Conservation (phyloP, 768 basidiomycete genomes). For the Pulveroboletus sp. region DNA sequence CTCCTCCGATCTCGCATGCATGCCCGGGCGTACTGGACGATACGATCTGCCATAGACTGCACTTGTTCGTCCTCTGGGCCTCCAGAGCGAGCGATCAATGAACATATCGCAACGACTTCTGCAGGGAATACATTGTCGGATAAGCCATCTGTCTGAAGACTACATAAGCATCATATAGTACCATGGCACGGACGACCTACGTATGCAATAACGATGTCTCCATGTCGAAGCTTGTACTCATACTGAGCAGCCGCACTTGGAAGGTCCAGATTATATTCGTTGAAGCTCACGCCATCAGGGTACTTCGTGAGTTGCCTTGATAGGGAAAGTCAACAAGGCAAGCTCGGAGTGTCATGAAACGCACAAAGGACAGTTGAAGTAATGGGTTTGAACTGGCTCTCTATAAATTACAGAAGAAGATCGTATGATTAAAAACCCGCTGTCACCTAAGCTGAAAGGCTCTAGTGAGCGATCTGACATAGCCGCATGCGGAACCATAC, state of each 20-base stretch:
- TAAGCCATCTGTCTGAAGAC: slow-evolving; percentile 47
- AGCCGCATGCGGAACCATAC: not conserved
- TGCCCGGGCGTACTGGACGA: slow-evolving; percentile 61
- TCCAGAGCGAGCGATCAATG: slow-evolving; percentile 53
- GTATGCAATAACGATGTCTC: slow-evolving; percentile 48
- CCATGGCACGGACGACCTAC: slow-evolving; percentile 27
- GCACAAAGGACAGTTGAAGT: slow-evolving; percentile 33
- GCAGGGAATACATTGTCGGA: slow-evolving; percentile 59
- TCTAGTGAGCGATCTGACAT: slow-evolving; percentile 1
- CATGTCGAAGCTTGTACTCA: slow-evolving; percentile 46
- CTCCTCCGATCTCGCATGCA: slow-evolving; percentile 67
- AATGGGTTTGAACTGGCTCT: slow-evolving; percentile 30
- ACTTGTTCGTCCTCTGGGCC: slow-evolving; percentile 57
- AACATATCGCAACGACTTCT: slow-evolving; percentile 68
- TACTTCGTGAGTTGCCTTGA: slow-evolving; percentile 32
- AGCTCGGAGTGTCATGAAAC: slow-evolving; percentile 1
- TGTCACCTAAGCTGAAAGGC: slow-evolving; percentile 63
- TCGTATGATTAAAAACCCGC: slow-evolving; percentile 69
- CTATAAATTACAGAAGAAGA: slow-evolving; percentile 57
- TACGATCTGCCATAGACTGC: slow-evolving; percentile 65
- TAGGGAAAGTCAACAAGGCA: not conserved
- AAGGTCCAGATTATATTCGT: slow-evolving; percentile 28
- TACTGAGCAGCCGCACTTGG: slow-evolving; percentile 41
- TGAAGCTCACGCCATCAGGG: slow-evolving; percentile 24
- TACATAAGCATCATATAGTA: slow-evolving; percentile 2